Conservation (phyloP, 176 grass and related monocot species). For the Eleusine coracana region DNA sequence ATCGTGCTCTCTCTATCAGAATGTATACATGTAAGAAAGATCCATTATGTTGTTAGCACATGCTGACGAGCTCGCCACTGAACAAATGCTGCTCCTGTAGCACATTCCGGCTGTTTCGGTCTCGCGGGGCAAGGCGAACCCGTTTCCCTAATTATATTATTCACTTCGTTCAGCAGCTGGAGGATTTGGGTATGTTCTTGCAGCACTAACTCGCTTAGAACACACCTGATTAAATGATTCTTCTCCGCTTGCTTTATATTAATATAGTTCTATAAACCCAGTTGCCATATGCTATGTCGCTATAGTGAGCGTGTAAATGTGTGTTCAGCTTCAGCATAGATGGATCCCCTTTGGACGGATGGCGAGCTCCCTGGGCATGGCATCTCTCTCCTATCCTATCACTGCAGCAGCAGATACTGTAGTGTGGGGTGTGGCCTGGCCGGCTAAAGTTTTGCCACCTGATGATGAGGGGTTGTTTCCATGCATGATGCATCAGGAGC, state of each 20-base stretch:
- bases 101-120: slow-evolving; percentile 18
- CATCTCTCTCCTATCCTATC: background rate
- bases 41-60: background rate
- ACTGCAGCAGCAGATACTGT: background rate
- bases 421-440: background rate
- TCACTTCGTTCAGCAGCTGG: background rate
- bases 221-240: background rate
- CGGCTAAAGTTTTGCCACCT: slow-evolving; percentile 35
- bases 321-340: background rate
- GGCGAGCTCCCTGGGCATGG: background rate
- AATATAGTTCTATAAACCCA: background rate
- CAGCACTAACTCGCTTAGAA: background rate
- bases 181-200: background rate
- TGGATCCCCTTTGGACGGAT: background rate
- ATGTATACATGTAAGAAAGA: background rate
- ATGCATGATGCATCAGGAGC: background rate
- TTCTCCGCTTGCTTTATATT: too few species aligned
- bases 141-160: background rate
- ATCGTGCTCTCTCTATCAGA: background rate
- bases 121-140: background rate
- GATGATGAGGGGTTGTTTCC: background rate
- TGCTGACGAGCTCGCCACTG: background rate
- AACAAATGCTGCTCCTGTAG: slow-evolving; percentile 27
- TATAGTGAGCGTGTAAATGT: background rate
- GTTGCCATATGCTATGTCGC: background rate